A percentile compares a stretch with the other conserved stretches of the same genome.
Evolutionary conservation across 2,329 filamentous ascomycete genomes (phyloP).

Genomic region (Colletotrichum sp.): DNA sequence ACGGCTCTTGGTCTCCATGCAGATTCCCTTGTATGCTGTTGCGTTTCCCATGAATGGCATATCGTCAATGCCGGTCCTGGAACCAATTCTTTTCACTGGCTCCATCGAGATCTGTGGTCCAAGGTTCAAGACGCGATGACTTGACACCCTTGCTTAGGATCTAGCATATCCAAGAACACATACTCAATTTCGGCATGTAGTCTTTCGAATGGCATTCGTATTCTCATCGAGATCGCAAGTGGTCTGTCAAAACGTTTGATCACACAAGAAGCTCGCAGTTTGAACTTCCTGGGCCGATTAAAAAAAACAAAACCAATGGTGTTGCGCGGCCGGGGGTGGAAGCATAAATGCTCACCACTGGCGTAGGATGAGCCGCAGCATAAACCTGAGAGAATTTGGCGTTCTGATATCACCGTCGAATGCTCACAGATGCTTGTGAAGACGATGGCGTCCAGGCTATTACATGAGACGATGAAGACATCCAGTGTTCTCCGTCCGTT

Average conservation of each 20-base stretch:
- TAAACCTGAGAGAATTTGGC: background rate
- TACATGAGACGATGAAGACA: background rate
- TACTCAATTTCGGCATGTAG: background rate
- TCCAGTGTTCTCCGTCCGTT: background rate
- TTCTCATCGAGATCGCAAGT: background rate
- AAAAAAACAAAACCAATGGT: background rate
- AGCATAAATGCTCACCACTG: background rate
- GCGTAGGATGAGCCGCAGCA: background rate
- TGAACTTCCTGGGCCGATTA: background rate
- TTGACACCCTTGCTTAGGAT: background rate
- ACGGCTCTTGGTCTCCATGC: background rate
- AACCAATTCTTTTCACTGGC: background rate
- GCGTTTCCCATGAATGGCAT: background rate
- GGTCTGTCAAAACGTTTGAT: background rate
- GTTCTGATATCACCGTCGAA: background rate
- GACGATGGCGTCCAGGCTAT: background rate
- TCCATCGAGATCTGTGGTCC: background rate
- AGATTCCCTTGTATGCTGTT: background rate
- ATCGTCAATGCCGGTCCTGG: background rate
- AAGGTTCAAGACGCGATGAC: background rate
- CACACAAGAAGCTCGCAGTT: background rate
- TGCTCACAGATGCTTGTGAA: background rate
- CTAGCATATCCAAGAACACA: background rate
- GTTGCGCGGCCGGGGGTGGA: background rate
- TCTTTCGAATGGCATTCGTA: background rate